Evolutionary conservation across 1,139 yeast species (phyloP), one percentile per base, ranked within the genome.

Genomic region (Saccharomyces hybrid): DNA sequence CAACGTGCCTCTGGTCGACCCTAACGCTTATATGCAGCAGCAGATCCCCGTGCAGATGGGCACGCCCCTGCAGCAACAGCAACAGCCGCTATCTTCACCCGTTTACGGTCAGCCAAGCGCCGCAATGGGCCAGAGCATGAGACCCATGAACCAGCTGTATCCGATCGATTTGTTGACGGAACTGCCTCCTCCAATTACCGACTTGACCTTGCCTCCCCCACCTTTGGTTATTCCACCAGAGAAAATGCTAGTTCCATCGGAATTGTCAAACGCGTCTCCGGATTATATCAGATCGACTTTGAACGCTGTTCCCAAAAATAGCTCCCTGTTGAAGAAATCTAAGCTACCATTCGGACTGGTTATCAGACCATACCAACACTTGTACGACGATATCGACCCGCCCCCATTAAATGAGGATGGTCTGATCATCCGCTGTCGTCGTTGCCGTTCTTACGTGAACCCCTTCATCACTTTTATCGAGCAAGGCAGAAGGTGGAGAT

Each of bases 381-480:
- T 93, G 64, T 83, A 80, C 54, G 88, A 88, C 63, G 80, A 79
- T n/a, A 82, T 81, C 47, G 88, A 81, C 61, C 80, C 84, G 8
- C 79, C 91, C 13, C 90, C 95, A 1, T 82, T 87, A 34, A 86
- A 89, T 50, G 74, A 78, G 44, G 98, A 93, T 70, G 81, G 93
- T 34, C 73, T 83, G 48, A 86, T 93, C 60, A 80, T 90, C 55
- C 86, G 99, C 73, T 93, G 99, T 77, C 90, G 98, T 70, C 87
- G 99, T 69, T 93, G 99, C 77, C 86, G 99, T 69, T 83, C 93
- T 42, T 95, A 93, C 75, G 86, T 93, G 74, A 93, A 93, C 69
- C 97, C 98, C 13, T 93, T 88, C 69, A 85, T 88, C 54, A 79
- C 83, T 49, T 83, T 91, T 67, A 77, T 84, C 49, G 93, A 88